Conservation (phyloP, 345 rosid species). For the Cardamine resedifolia region DNA sequence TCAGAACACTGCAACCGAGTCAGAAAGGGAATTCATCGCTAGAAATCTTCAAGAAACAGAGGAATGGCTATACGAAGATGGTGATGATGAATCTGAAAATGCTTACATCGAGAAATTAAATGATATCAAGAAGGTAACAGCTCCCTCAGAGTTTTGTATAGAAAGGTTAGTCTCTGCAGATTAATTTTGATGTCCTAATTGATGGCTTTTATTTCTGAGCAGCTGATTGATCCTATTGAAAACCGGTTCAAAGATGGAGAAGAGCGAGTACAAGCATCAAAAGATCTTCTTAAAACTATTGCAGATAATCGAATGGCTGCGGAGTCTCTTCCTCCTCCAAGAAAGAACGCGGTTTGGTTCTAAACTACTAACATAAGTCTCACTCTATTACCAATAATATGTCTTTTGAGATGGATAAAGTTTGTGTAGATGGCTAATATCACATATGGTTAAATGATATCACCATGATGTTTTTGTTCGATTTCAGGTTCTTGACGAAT, state of each 20-base stretch:
- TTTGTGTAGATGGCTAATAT: not conserved
- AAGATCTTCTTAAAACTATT: slow-evolving; percentile 51
- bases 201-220: slow-evolving; percentile 16
- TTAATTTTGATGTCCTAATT: not conserved
- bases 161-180: slow-evolving; percentile 12
- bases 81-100: slow-evolving; percentile 71
- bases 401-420: not conserved
- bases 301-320: slow-evolving; percentile 47
- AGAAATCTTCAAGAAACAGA: slow-evolving; percentile 67
- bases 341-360: slow-evolving; percentile 52
- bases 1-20: slow-evolving; percentile 53
- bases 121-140: slow-evolving; percentile 59
- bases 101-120: slow-evolving; percentile 56
- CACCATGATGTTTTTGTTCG: not conserved
- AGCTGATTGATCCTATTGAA: slow-evolving; percentile 74
- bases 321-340: slow-evolving; percentile 50
- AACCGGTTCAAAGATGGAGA: slow-evolving; percentile 62
- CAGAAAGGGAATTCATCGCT: slow-evolving; percentile 61
- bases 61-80: slow-evolving; percentile 89
- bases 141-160: not conserved
- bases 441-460: not conserved
- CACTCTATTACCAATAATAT: not conserved
- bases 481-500: slow-evolving; percentile 58
- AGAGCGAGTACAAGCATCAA: slow-evolving; percentile 57
- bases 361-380: slow-evolving; percentile 3